Evolutionary conservation across 257 asterid genomes (phyloP), one percentile per base, ranked within the genome.

Genomic region (Rehmannia glutinosa): DNA sequence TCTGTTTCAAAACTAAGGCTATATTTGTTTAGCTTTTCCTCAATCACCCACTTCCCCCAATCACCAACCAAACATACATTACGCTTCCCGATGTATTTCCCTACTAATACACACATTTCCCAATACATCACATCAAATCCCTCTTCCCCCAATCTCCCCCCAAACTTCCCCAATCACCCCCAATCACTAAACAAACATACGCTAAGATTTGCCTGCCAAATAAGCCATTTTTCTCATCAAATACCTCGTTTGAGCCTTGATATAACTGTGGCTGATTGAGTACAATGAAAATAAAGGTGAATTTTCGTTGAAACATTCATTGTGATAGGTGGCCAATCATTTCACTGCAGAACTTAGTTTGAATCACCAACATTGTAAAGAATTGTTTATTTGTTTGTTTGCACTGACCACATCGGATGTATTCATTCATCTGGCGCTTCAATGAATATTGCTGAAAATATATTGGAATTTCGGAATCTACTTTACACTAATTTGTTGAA

Each of bases 241-340:
- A n/a, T 25, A 21, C 41, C n/a, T 35, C 19, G 51, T 36, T 52
- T 53, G 15, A 67, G 72, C 64, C 20, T 65, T 53, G 51, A 16
- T 43, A 41, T 55, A 28, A 41, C 28, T 12, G 9, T 21, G 15
- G 9, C 33, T 30, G 45, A 59, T 38, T 59, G 13, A 36, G 19
- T 13, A 45, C 24, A 16, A 16, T 49, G 63, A 17, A 23, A 58
- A 5, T 49, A 24, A 33, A 36, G 5, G 63, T 15, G 0, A 15
- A 11, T 24, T 41, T 6, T 12, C 23, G 17, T 39, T 47, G 53
- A 13, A 58, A 23, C 1, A 4, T 42, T 21, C 17, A 1, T 38
- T 54, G 43, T 53, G 39, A 27, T 11, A 36, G 66, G 16, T 6
- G 43, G 39, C 47, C 6, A 45, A 9, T 25, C 7, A 32, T 57